Evolutionary conservation across 208 protist species (phyloP).

Genomic region (Naegleria fowleri): DNA sequence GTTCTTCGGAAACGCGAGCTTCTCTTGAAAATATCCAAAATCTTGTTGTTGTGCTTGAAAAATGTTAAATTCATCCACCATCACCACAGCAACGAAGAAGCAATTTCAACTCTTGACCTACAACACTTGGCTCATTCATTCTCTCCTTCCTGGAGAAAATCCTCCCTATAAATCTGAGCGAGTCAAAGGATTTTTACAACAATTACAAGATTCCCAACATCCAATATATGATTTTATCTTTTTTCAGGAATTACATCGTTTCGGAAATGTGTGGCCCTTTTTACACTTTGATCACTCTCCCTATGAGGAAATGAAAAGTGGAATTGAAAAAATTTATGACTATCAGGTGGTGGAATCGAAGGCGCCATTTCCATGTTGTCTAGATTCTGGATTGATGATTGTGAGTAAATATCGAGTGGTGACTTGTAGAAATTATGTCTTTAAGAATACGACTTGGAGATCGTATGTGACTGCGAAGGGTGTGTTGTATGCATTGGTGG

Average conservation of each 20-base stretch:
- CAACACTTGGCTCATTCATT: background rate
- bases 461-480: background rate
- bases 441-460: background rate
- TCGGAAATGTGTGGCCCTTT: background rate
- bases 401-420: background rate
- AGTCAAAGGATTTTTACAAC: background rate
- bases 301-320: background rate
- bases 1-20: too few species aligned
- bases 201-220: background rate
- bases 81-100: too few species aligned
- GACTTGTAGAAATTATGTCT: background rate
- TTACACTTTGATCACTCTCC: background rate
- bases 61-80: too few species aligned
- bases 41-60: too few species aligned
- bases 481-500: background rate
- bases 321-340: background rate
- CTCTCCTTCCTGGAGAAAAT: background rate
- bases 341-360: background rate
- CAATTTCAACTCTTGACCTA: background rate
- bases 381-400: background rate
- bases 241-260: background rate
- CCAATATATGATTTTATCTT: background rate
- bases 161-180: background rate
- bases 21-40: too few species aligned
- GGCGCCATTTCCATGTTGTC: background rate